Base-by-base conservation (phyloP, 352 stramenopile genomes). In the Globisporangium perplexum region DNA sequence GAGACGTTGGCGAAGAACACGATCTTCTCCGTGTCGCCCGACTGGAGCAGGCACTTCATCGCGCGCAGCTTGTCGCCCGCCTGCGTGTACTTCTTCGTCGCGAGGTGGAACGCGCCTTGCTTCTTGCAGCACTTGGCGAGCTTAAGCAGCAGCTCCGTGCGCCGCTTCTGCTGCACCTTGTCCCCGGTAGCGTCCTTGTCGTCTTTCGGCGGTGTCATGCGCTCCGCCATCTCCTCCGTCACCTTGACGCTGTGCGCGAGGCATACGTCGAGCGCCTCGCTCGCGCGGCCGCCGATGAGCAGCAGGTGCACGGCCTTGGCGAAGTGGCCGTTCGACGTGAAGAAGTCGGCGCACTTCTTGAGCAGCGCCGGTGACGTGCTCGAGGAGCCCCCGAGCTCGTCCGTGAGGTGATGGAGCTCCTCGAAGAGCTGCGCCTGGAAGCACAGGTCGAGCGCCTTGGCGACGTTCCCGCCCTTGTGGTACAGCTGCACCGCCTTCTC, bases 71-170 rank as follows among this genome's bases (percentile, higher is more conserved):
- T 93, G 52, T 97, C 82, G 15, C 91, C 93, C 1, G 92, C 92
- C 60, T 98, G 87, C 1, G 93, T 98, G 67, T 98, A 98, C 55
- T 98, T 98, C 57, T 98, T 98, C 33, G 88, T 97, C 18, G 95
- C 95, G 31, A 98, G 62, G 49, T 96, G 86, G 63, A 93, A 97
- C 50, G 84, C 80, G 6, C 87, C 80, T 68, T 98, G 95, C 33
- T 96, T 86, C 59, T 97, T 96, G 64, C 86, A 97, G 59, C 71
- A 88, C 45, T 94, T 95, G 10, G 93, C 95, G 17, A 98, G 70
- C 59, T 95, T 88, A n/a, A 86, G 66, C 26, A 98, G 61, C 12
- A 98, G 53, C 17, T 95, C 83, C 0, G 82, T 83, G 24, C 92
- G 77, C 18, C 59, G 59, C 53, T 93, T 92, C 45, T 65, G 70